A percentile compares a stretch with the other conserved stretches of the same genome.
Conservation (phyloP, 2,329 filamentous ascomycete species). For the Metarhizium robertsii region DNA sequence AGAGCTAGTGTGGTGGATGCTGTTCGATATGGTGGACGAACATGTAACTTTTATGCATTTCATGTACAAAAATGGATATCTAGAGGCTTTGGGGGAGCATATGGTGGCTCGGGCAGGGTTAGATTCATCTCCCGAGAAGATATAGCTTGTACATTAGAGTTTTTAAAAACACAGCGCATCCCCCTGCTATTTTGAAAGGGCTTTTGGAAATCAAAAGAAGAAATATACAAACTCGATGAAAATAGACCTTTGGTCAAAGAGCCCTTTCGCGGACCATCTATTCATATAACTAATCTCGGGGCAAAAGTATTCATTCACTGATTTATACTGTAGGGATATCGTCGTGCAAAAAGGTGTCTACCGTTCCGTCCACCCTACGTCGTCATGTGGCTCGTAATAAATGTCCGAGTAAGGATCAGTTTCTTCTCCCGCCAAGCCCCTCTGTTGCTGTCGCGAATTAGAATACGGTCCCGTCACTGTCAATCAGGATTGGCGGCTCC, state of each 20-base stretch:
- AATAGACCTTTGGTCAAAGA: background rate
- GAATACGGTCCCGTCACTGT: conserved; percentile 94
- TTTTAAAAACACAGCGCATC: background rate
- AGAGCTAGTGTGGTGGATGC: conserved; percentile 8
- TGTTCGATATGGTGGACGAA: background rate
- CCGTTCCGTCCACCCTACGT: background rate
- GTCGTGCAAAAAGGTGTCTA: background rate
- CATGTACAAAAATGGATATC: background rate
- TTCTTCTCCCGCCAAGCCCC: background rate
- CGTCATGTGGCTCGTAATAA: background rate
- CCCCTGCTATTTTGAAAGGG: background rate
- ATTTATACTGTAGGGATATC: background rate
- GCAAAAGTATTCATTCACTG: background rate
- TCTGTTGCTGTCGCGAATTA: conserved; percentile 31
- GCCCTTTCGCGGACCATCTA: background rate
- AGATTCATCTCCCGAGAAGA: background rate
- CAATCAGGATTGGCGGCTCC: conserved; percentile 90
- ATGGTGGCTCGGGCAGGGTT: background rate
- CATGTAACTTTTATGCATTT: background rate
- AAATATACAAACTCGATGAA: background rate
- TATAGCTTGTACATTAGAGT: conserved; percentile 11
- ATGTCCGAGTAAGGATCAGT: background rate
- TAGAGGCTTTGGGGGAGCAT: background rate
- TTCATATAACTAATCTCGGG: background rate
- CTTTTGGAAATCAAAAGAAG: background rate